phyloP scores from a whole-genome alignment of 1,139 yeast genomes.

The Kazachstania sp. region DNA sequence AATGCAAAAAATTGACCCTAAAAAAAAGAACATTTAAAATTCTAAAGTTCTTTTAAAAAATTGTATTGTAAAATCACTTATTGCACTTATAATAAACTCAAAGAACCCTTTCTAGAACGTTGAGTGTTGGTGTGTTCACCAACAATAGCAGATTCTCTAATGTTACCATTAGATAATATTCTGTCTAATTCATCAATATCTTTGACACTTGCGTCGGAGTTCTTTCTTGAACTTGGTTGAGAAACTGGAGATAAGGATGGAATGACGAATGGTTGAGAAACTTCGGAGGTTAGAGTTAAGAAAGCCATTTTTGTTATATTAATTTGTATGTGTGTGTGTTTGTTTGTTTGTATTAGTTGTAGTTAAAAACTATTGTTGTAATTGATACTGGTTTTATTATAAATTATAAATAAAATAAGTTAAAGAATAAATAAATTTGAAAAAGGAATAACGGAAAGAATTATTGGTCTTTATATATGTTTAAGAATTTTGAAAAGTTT shows the following conservation, averaged over 20 bases:
- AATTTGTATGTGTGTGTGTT: background rate
- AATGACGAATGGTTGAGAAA: slow-evolving; percentile 54
- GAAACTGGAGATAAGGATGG: slow-evolving; percentile 56
- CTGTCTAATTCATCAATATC: slow-evolving; percentile 12
- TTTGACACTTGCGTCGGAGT: slow-evolving; percentile 18
- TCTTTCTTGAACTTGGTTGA: slow-evolving; percentile 23
- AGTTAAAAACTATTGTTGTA: background rate
- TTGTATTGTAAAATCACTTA: no score
- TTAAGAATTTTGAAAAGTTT: background rate
- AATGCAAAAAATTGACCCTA: background rate
- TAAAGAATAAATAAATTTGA: background rate
- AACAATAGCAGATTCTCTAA: background rate
- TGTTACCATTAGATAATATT: background rate
- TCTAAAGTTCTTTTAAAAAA: no score
- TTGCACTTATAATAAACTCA: slow-evolving; percentile 7
- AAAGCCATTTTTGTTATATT: slow-evolving; percentile 32
- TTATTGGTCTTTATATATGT: slow-evolving; percentile 1
- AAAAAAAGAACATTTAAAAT: background rate
- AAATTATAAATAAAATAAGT: background rate
- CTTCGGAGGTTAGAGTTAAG: slow-evolving; percentile 45
- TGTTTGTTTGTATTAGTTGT: background rate
- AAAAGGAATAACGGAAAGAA: slow-evolving; percentile 3
- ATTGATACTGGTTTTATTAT: background rate
- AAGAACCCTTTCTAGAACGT: slow-evolving; percentile 9
- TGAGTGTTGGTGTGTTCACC: slow-evolving; percentile 1